Evolutionary conservation across 148 eudicot genomes (phyloP).

Genomic region (Suaeda aralocaspica): DNA sequence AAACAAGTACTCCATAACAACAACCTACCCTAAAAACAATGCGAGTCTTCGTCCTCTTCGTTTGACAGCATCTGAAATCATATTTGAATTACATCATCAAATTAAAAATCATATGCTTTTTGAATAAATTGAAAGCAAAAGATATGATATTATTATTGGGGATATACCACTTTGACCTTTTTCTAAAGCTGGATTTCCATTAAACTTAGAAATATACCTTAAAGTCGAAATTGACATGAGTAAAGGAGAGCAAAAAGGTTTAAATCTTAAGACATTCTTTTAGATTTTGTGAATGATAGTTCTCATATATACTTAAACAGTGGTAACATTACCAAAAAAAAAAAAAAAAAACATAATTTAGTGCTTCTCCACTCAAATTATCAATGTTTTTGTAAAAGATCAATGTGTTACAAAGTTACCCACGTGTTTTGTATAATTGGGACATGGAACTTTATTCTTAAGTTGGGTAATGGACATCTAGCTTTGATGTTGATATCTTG

Average conservation of each 20-base stretch:
- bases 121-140: constrained; percentile 22
- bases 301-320: not conserved
- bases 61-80: constrained; percentile 22
- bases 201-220: constrained; percentile 12
- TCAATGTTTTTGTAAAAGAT: not conserved
- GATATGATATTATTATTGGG: not conserved
- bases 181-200: constrained; percentile 29
- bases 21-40: constrained; percentile 11
- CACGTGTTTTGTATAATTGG: constrained; percentile 16
- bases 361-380: constrained; percentile 2
- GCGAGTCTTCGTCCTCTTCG: constrained; percentile 5
- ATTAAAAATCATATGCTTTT: constrained; percentile 22
- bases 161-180: constrained; percentile 21
- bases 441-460: not conserved
- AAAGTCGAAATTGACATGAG: not conserved
- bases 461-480: not conserved
- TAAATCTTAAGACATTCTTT: not conserved
- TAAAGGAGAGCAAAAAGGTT: not conserved
- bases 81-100: constrained; percentile 8
- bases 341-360: not conserved
- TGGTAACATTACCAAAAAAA: not conserved
- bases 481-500: not conserved
- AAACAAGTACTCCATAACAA: not conserved
- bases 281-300: not conserved
- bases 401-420: not conserved